These are phyloP conservation scores for Sinapis alba DNA, from an alignment of 441 rosid genomes.

Conservation along the genomic window DNA sequence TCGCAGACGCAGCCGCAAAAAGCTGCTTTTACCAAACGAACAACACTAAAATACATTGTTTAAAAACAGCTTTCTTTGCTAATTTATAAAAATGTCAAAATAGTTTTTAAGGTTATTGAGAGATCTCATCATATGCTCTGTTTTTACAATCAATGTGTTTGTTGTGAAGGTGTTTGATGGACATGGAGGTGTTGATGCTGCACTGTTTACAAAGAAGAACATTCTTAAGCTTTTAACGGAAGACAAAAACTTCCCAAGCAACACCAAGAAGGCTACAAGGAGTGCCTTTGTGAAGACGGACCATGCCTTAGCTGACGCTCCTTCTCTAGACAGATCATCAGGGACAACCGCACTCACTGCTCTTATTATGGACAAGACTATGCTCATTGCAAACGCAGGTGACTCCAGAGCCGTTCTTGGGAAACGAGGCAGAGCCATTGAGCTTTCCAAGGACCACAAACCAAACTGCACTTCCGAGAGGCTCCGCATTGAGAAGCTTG, in stretches of 20 bases:
- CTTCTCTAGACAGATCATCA: conserved; percentile 72
- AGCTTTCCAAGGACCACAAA: conserved; percentile 89
- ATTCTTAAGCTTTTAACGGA: conserved; percentile 71
- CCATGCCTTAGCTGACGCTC: conserved; percentile 80
- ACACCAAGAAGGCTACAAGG: conserved; percentile 66
- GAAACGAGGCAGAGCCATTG: conserved; percentile 87
- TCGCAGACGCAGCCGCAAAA: too few relatives aligned
- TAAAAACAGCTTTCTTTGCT: too few relatives aligned
- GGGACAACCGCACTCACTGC: conserved; percentile 91
- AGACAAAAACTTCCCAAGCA: conserved; percentile 70
- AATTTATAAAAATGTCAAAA: too few relatives aligned
- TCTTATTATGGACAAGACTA: conserved; percentile 73
- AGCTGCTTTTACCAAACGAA: too few relatives aligned
- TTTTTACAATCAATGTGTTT: not conserved
- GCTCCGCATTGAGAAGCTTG: conserved; percentile 85
- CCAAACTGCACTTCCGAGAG: conserved; percentile 81
- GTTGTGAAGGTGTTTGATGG: conserved; percentile 82
- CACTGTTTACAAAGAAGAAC: conserved; percentile 67
- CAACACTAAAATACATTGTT: too few relatives aligned
- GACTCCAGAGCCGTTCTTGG: conserved; percentile 93
- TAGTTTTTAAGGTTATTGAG: not conserved
- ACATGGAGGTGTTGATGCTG: conserved; percentile 91
- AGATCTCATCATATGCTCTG: conserved; percentile 6
- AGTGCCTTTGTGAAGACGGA: conserved; percentile 77
- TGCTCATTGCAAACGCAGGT: conserved; percentile 93